Conservation (phyloP, 768 basidiomycete genomes). For the Mycena belliarum region DNA sequence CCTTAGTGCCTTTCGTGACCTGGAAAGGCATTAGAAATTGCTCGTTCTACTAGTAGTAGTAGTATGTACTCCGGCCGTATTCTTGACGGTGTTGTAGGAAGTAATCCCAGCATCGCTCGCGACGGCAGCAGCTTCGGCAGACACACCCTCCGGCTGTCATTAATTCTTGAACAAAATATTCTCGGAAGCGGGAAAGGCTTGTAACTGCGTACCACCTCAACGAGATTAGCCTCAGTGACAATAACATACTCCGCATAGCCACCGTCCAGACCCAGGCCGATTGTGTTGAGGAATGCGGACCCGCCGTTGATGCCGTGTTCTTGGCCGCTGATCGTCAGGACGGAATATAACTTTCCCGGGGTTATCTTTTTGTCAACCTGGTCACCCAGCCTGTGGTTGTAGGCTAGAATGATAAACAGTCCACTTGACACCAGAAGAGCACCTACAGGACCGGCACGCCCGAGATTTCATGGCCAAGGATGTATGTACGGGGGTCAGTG, state of each 20-base stretch:
- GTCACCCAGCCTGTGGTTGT: constrained; percentile 1
- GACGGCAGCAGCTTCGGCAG: constrained; percentile 12
- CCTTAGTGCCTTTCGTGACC: constrained; percentile 12
- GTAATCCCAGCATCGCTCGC: constrained; percentile 18
- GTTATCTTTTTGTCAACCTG: not conserved
- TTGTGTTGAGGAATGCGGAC: not conserved
- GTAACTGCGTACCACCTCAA: constrained; percentile 12
- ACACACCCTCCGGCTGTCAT: constrained; percentile 10
- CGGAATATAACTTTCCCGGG: constrained; percentile 9
- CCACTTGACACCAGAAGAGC: not conserved
- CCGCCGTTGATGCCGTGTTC: not conserved
- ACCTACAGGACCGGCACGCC: constrained; percentile 12
- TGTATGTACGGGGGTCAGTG: constrained; percentile 4
- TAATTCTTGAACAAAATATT: not conserved
- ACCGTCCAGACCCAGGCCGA: constrained; percentile 14
- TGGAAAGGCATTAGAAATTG: not conserved
- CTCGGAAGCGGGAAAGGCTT: too few species aligned
- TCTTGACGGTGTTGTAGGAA: constrained; percentile 14
- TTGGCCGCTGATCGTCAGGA: not conserved
- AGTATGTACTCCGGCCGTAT: constrained; percentile 4
- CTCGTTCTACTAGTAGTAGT: not conserved
- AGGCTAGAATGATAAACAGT: too few species aligned
- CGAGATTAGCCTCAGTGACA: not conserved
- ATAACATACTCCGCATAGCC: constrained; percentile 17
- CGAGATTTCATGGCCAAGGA: constrained; percentile 16